These are phyloP conservation scores for Fusarium xyrophilum DNA, from an alignment of 2,329 filamentous ascomycete species.

Conservation along the genomic window DNA sequence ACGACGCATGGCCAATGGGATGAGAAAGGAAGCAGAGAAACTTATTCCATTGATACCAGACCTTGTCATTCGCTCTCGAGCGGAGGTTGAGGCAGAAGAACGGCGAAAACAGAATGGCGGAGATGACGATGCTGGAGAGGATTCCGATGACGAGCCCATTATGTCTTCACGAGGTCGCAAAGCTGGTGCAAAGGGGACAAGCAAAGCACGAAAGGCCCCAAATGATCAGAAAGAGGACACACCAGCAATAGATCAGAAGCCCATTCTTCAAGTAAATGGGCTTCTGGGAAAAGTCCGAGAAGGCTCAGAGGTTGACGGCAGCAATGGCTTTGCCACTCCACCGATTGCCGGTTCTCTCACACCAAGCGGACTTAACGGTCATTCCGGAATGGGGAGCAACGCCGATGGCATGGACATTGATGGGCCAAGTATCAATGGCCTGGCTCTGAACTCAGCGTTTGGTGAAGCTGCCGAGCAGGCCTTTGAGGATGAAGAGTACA, in stretches of 20 bases:
- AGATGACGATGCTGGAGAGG: constrained; percentile 81
- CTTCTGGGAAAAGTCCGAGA: constrained; percentile 66
- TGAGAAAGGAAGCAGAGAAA: constrained; percentile 98
- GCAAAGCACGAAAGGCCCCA: constrained; percentile 77
- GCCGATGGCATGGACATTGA: constrained; percentile 89
- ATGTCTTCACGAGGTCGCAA: constrained; percentile 96
- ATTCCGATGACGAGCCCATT: constrained; percentile 96
- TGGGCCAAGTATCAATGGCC: constrained; percentile 71
- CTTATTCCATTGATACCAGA: constrained; percentile 94
- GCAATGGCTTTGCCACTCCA: constrained; percentile 86
- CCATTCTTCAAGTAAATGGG: constrained; percentile 71
- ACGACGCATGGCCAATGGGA: constrained; percentile 90
- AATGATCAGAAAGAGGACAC: constrained; percentile 79
- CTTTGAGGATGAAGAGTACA: constrained; percentile 93
- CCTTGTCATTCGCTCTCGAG: constrained; percentile 85
- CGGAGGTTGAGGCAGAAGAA: constrained; percentile 90
- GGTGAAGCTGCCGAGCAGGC: constrained; percentile 74
- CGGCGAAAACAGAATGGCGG: constrained; percentile 86
- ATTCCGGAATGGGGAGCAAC: constrained; percentile 73
- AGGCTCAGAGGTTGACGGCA: constrained; percentile 85
- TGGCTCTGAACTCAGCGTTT: constrained; percentile 68
- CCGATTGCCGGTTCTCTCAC: constrained; percentile 78
- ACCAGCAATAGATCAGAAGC: constrained; percentile 77
- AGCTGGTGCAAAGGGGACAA: constrained; percentile 77
- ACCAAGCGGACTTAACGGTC: constrained; percentile 73